Evolutionary conservation across 139 green algal species (phyloP), one percentile per base, ranked within the genome.

Genomic region (Coelastrella sp.): DNA sequence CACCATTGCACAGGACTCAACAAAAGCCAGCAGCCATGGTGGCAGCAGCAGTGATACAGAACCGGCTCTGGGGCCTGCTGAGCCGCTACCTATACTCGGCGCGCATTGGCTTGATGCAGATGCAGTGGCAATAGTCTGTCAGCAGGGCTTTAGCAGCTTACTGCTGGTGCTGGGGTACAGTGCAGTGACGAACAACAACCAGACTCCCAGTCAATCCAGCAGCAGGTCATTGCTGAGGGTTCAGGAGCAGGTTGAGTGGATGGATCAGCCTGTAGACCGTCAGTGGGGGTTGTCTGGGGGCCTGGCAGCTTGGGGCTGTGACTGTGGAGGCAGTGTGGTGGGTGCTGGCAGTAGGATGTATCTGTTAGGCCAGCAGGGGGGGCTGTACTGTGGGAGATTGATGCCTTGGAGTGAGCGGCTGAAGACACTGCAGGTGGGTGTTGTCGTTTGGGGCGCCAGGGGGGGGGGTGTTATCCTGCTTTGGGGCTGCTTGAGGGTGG

Each of bases 341-440:
- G 83, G 83, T 7, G 19, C 17, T 2, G 83, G 83, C 40, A 43
- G 60, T n/a, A 84, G 90, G 2, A 45, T 93, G 4, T 77, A 90
- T 32, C 71, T 91, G 75, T 81, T 93, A 40, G 86, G 88, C 0
- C 62, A 45, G n/a, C 35, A 51, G 25, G 86, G 86, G 3, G 84
- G 77, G 25, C 30, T 93, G 60, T 89, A 90, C 64, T 87, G 81
- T 81, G 84, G 74, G 37, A 68, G 90, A 51, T 84, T 93, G 43
- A 90, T 93, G 88, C 72, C 62, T 4, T 93, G 90, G 90, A 85
- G 89, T 72, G 90, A 93, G 77, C 80, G 88, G 32, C 86, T 93
- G 40, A 79, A 83, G 32, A 93, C 90, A 25, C 88, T 93, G 64
- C 85, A 89, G 84, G 84, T 85, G 84, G 1, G 57, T 34, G 15